phyloP scores from a whole-genome alignment of 78 protist genomes.

The Creolimax fragrantissima region DNA sequence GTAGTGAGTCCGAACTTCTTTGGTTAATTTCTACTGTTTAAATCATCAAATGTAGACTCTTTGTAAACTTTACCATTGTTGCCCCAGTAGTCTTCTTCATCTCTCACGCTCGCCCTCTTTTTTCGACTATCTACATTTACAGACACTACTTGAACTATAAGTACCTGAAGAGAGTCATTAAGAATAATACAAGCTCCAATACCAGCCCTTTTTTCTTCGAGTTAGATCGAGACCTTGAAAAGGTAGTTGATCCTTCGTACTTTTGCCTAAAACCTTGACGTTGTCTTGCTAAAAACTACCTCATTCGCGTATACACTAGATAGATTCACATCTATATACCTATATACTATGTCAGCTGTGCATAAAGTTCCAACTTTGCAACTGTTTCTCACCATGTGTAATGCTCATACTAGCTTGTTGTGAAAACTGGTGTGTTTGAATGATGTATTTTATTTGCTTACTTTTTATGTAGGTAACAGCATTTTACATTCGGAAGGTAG shows the following conservation, averaged over 20 bases:
- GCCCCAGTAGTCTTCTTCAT: too few species aligned
- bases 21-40: too few species aligned
- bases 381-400: background rate
- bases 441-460: too few species aligned
- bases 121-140: too few species aligned
- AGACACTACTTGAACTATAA: background rate
- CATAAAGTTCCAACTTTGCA: background rate
- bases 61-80: too few species aligned
- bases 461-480: slow-evolving; percentile 8
- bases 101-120: too few species aligned
- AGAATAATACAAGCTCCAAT: background rate
- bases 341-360: background rate
- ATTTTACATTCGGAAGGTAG: background rate
- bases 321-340: background rate
- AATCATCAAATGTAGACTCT: too few species aligned
- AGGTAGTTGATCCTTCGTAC: background rate
- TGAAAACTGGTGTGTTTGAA: background rate
- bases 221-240: slow-evolving; percentile 13
- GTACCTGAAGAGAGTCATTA: background rate
- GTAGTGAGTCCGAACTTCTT: too few species aligned
- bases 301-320: too few species aligned
- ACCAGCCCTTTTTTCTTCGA: slow-evolving; percentile 2
- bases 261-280: background rate
- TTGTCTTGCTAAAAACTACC: background rate
- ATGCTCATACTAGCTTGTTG: background rate